Evolutionary conservation across 148 eudicot species (phyloP).

Genomic region (Hydrangea macrophylla): DNA sequence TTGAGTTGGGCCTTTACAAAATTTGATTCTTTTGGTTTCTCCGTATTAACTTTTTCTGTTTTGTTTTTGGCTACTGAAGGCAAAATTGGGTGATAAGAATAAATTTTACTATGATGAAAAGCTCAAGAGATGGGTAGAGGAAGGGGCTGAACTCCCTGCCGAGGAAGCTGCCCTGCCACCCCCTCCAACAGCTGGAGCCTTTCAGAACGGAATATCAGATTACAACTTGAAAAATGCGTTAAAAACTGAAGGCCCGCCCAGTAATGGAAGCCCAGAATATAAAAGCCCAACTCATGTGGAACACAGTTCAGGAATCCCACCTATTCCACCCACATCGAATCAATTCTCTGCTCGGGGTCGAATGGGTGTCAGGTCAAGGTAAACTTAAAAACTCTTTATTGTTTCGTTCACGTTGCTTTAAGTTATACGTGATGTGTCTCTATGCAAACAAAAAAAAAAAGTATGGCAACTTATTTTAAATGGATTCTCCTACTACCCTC

Average conservation of each 20-base stretch:
- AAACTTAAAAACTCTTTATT: constrained; percentile 17
- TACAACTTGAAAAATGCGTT: constrained; percentile 43
- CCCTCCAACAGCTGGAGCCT: constrained; percentile 60
- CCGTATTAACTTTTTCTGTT: neutral
- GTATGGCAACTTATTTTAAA: no score
- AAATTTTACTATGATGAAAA: constrained; percentile 84
- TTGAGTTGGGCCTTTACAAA: neutral
- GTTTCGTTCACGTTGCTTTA: neutral
- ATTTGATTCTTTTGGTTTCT: neutral
- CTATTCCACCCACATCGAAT: constrained; percentile 67
- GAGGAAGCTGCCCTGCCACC: constrained; percentile 72
- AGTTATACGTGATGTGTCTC: neutral
- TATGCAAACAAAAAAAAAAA: no score
- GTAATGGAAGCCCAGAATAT: constrained; percentile 44
- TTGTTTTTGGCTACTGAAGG: constrained; percentile 35
- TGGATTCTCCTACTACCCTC: no score
- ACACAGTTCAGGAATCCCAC: constrained; percentile 59
- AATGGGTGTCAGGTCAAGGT: constrained; percentile 83
- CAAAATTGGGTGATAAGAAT: constrained; percentile 77
- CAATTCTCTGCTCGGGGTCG: constrained; percentile 83
- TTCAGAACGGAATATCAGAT: constrained; percentile 52
- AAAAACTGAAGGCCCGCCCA: constrained; percentile 28
- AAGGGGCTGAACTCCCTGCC: constrained; percentile 74
- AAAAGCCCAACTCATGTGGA: constrained; percentile 38
- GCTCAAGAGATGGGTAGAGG: constrained; percentile 91